These are phyloP conservation scores for Fusarium sacchari DNA, from an alignment of 2,329 filamentous ascomycete genomes.

Conservation along the genomic window DNA sequence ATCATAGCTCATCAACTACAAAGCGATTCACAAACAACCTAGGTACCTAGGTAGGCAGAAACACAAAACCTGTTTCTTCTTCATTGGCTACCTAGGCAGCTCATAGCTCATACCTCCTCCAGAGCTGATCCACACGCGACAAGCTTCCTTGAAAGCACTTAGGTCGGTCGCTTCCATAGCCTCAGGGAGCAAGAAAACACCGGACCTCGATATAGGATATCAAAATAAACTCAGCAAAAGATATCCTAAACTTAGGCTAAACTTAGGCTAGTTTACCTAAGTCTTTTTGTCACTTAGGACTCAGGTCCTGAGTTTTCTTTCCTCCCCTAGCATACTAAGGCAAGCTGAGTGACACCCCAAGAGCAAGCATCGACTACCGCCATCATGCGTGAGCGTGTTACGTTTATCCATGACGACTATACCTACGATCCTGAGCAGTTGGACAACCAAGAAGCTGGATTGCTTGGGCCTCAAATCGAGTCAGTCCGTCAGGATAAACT, in stretches of 20 bases:
- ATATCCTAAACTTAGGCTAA: no score
- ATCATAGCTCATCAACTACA: no score
- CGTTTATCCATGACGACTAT: conserved; percentile 77
- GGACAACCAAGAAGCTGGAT: conserved; percentile 62
- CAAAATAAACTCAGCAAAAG: no score
- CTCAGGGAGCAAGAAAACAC: no score
- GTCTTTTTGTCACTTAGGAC: no score
- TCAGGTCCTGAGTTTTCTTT: no score
- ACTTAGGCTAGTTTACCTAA: no score
- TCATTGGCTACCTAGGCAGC: not conserved
- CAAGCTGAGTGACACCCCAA: no score
- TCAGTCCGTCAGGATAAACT: conserved; percentile 82
- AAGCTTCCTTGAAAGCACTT: conserved; percentile 12
- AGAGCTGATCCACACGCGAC: conserved; percentile 31
- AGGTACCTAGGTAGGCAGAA: no score
- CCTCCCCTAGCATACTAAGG: no score
- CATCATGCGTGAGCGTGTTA: conserved; percentile 80
- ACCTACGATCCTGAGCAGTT: conserved; percentile 73
- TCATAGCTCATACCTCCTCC: not conserved
- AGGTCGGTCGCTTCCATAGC: not conserved
- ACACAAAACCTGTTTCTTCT: not conserved
- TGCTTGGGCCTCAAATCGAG: conserved; percentile 67
- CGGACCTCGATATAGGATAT: no score
- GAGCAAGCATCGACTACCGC: not conserved
- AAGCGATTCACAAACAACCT: conserved; percentile 11